Evolutionary conservation across 169 alveolate genomes (phyloP), one percentile per base, ranked within the genome.

Genomic region (Cystoisospora suis): DNA sequence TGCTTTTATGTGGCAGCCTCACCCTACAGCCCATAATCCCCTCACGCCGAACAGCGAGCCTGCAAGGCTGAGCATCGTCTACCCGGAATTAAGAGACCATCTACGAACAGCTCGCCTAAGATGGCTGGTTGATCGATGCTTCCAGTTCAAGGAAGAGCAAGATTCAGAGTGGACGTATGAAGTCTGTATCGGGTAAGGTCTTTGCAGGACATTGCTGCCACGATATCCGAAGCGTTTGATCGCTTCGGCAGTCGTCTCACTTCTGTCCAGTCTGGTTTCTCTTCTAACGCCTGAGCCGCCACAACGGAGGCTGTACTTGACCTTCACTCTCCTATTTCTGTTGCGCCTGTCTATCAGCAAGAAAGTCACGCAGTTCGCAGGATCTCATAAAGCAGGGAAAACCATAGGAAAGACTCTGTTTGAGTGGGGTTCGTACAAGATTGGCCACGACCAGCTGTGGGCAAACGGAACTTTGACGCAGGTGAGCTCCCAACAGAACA

Each of bases 381-480:
- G 92, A 80, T 56, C 32, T 46, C 49, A 75, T 1, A 42, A 72
- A 29, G 59, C 92, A 17, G 92, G 92, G 32, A 88, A 88, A 29
- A 88, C 92, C 2, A 77, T 88, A 20, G 92, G 92, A 15, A 75
- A 58, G n/a, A 88, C 34, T 17, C 42, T 88, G 42, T 75, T 88
- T 38, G 92, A 88, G 72, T 59, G 81, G 81, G 92, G 92, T n/a
- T 75, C 88, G 32, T 88, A 88, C 69, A 58, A 56, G 59, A 45
- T 85, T 12, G 81, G 87, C 29, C 53, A 46, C 75, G 92, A 88
- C 69, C 92, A 88, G 81, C 79, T 88, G 3, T 88, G 87, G 87
- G 92, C 92, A 5, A 85, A 88, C 69, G 92, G 92, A 61, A 88
- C 92, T 32, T 40, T 88, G 88, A 75, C 81, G 79, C 92, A 88